phyloP scores from a whole-genome alignment of 805 yeast genomes.

The Starmera dryadoides region DNA sequence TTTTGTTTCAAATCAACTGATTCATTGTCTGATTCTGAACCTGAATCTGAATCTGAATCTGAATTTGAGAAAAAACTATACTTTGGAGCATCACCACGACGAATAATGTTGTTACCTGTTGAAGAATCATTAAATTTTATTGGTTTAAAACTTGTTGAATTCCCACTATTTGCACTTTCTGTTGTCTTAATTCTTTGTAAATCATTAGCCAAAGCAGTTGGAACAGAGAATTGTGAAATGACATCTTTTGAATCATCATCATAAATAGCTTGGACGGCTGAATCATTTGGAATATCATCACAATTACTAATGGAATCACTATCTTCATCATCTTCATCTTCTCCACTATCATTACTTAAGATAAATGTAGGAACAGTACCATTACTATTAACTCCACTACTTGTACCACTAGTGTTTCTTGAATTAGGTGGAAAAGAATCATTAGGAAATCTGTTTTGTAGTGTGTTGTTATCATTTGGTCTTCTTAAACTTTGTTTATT shows the following conservation, averaged over 20 bases:
- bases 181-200: slow-evolving; percentile 1
- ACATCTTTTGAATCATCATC: background rate
- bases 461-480: slow-evolving; percentile 3
- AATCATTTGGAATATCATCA: slow-evolving; percentile 10
- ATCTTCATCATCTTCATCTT: slow-evolving; percentile 3
- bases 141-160: background rate
- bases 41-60: slow-evolving; percentile 1
- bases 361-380: slow-evolving; percentile 2
- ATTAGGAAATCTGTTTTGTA: slow-evolving; percentile 4
- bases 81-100: slow-evolving; percentile 10
- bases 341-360: slow-evolving; percentile 3
- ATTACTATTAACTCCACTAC: no score
- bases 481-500: slow-evolving; percentile 12
- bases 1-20: background rate
- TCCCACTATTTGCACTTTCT: background rate
- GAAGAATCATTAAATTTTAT: background rate
- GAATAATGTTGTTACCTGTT: background rate
- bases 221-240: slow-evolving; percentile 9
- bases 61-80: slow-evolving; percentile 16
- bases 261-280: background rate
- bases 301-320: slow-evolving; percentile 3
- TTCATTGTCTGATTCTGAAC: slow-evolving; percentile 5
- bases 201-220: slow-evolving; percentile 7
- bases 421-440: slow-evolving; percentile 15
- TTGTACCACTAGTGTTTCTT: background rate